Base-by-base conservation (phyloP, 2,329 filamentous ascomycete species). In the Talaromyces albobiverticillius region DNA sequence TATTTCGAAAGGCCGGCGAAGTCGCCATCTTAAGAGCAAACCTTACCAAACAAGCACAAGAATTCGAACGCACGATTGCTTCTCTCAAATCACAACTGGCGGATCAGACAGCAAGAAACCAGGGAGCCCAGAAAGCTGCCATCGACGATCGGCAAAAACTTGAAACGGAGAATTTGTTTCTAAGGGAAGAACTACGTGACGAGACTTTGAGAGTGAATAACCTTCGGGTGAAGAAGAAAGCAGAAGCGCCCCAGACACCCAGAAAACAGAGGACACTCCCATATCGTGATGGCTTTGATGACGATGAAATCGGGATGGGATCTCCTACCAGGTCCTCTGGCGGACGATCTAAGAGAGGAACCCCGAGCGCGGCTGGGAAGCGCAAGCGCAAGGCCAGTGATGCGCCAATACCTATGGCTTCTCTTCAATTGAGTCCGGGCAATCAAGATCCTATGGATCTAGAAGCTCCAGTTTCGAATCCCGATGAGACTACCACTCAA, bases 241-340 rank as follows among this genome's bases (percentile, higher is more conserved):
- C 58, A 16, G 64, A 68, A 13, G 72, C 69, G 36, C 77, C 77
- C 1, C 63, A 71, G 1, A 83, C 82, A 1, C 81, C 82, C 0
- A 79, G 69, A 56, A 81, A 77, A 59, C 67, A 71, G n/a, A 75
- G 71, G 57, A 66, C 67, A 6, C 67, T 77, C 1, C 75, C 76
- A 2, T 75, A 81, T 32, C 76, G 82, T 14, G 84, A 87, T 70
- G 84, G 84, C 16, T 87, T 87, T 62, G 81, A 85, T 53, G 82
- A 86, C 58, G 78, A 80, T 53, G 82, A 86, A 62, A 76, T 86
- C 8, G 67, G 79, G 53, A 72, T 79, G 57, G 66, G 76, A 1
- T 84, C 82, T 2, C 82, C 82, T 3, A 82, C 76, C 50, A 83
- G 79, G 60, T 73, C 75, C 8, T 67, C 67, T 7, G 60, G 63